Base-by-base conservation (phyloP, 2,329 filamentous ascomycete genomes). In the Thermomyces lanuginosus region DNA sequence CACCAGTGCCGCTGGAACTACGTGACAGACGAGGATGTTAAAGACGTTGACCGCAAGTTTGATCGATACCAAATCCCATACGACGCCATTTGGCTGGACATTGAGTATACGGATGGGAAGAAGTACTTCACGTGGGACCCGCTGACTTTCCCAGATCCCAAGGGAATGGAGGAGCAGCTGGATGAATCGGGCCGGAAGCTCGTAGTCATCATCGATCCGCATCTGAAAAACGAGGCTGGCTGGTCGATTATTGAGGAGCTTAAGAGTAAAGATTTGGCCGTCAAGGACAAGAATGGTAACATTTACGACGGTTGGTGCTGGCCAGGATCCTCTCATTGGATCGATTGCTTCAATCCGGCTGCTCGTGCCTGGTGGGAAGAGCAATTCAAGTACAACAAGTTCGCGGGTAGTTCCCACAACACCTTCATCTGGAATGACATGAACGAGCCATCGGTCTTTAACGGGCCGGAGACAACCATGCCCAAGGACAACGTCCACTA, bases 1-100 rank as follows among this genome's bases (percentile, higher is more conserved):
- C 89, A 98, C 47, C 89, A 98, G 53, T 95, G 89, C 52, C 78
- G 89, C 42, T 98, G 89, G 89, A 98, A 98, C 58, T 98, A 98
- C 49, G 76, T 93, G 30, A 91, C 82, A 1, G 86, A 93, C 43
- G 83, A 93, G 37, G 89, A 98, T 54, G 84, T 98, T 32, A 91
- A 80, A 52, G 84, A 95, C 44, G 86, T 98, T 21, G 84, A 95
- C 49, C 74, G 79, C 38, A 92, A 91, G 51, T 92, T 98, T 60
- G 84, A 95, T 60, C 91, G 89, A 58, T 72, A 75, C 55, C 76
- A 81, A 48, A 93, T 98, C 29, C 89, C 89, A 0, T 98, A 95
- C 58, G 89, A 98, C 54, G 80, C 95, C 37, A 98, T 98, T 44
- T 98, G 89, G 89, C 72, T 98, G 10, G 89, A 98, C 44, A 81